Base-by-base conservation (phyloP, 2,329 filamentous ascomycete genomes). In the Alternaria burnsii region DNA sequence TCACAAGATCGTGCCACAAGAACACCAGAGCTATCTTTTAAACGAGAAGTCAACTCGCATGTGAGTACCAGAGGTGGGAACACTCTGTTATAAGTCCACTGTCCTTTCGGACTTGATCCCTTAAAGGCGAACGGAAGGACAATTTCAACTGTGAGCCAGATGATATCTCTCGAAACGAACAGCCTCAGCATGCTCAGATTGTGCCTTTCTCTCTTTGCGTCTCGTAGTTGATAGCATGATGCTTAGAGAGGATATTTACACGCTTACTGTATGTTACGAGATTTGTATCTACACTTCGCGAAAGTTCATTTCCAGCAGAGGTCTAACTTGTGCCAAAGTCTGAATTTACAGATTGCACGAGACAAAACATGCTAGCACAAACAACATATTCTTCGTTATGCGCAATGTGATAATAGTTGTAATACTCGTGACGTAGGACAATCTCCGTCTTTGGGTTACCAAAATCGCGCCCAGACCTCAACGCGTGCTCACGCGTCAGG, bases 401-500 rank as follows among this genome's bases (percentile, higher is more conserved):
- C 3, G 5, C 26, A 7, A 10, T 24, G 5, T 38, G 36, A 30
- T 20, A 0, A 3, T 5, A 14, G 5, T 10, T 40, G 24, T 11
- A 10, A 20, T 26, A 24, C 11, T 51, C 18, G 22, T 36, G 47
- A 51, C 10, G 28, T 30, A 48, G 44, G 40, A 6, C 12, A 34
- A 8, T 48, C 8, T 34, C 30, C 32, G 32, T 36, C 32, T 16
- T 36, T 36, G 16, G 32, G 6, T 36, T 14, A 14, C 40, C 46
- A 30, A 24, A 48, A 56, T 67, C 55, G 59, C 60, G 64, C 52
- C 52, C 46, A 63, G 52, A 63, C 55, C 50, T 60, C 57, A 65
- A 72, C 71, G 69, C 71, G 71, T 68, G 62, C 61, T 71, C 66
- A 73, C 73, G 72, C 72, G 72, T 74, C 66, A 61, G 62, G 52